Evolutionary conservation across 148 eudicot genomes (phyloP).

Genomic region (Hydrangea macrophylla): DNA sequence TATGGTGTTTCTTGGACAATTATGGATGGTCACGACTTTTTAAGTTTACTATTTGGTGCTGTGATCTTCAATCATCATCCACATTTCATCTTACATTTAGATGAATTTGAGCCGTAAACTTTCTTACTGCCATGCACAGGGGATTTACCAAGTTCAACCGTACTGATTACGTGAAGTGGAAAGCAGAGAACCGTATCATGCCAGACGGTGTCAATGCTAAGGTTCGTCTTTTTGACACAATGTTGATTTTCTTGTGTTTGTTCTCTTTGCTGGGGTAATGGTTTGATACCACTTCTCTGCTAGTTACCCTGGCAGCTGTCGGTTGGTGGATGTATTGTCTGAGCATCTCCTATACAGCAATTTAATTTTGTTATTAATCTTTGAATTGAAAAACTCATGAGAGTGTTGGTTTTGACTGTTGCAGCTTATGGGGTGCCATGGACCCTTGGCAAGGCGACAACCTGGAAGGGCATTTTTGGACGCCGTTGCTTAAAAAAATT

Average conservation of each 20-base stretch:
- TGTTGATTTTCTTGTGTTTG: neutral
- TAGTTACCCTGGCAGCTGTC: neutral
- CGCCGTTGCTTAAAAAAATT: conserved; percentile 21
- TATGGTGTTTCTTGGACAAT: no score
- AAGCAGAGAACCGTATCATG: conserved; percentile 40
- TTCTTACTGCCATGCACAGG: conserved; percentile 22
- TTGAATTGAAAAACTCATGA: neutral
- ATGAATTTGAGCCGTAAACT: no score
- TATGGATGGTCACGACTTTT: no score
- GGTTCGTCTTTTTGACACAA: conserved; percentile 16
- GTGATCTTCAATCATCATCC: no score
- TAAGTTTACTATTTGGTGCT: no score
- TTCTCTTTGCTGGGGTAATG: neutral
- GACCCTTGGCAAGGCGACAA: conserved; percentile 37
- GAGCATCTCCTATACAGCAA: neutral
- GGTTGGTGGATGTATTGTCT: neutral
- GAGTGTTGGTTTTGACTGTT: conserved; percentile 1
- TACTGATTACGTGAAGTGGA: conserved; percentile 39
- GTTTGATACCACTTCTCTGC: no score
- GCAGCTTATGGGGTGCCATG: conserved; percentile 49
- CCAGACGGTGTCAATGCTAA: conserved; percentile 51
- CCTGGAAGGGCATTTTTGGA: conserved; percentile 40
- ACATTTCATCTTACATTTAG: no score
- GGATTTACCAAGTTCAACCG: conserved; percentile 49
- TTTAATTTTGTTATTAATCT: neutral